Evolutionary conservation across 352 stramenopile genomes (phyloP).

Genomic region (Hyaloperonospora brassicae): DNA sequence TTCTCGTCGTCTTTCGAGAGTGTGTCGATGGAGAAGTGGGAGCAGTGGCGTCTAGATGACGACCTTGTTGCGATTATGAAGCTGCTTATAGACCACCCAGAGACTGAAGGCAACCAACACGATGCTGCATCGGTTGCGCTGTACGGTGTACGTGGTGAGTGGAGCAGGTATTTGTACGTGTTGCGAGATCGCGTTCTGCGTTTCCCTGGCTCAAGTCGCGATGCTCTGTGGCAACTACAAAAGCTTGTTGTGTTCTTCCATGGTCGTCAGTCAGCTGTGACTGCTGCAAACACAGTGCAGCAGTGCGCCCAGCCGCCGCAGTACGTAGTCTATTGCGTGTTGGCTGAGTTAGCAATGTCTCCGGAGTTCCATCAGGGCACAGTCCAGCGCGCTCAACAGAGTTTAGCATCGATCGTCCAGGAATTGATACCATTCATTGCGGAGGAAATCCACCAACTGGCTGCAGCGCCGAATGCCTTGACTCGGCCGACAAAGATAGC

Average conservation of each 20-base stretch:
- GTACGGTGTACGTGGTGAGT: constrained; percentile 35
- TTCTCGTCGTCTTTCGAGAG: constrained; percentile 41
- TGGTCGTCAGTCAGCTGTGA: constrained; percentile 3
- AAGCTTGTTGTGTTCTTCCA: constrained; percentile 28
- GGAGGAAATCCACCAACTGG: constrained; percentile 31
- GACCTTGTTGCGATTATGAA: constrained; percentile 29
- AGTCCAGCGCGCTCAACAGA: constrained; percentile 27
- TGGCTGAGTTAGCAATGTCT: constrained; percentile 46
- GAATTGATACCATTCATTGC: constrained; percentile 35
- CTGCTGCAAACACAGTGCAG: constrained; percentile 1
- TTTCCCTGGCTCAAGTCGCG: constrained; percentile 24
- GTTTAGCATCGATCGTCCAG: constrained; percentile 27
- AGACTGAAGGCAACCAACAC: neutral
- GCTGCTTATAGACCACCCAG: constrained; percentile 9
- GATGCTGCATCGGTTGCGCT: constrained; percentile 6
- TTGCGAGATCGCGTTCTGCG: constrained; percentile 44
- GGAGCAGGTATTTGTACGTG: constrained; percentile 52
- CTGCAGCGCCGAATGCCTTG: constrained; percentile 2
- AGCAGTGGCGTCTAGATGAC: constrained; percentile 36
- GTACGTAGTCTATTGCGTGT: constrained; percentile 38
- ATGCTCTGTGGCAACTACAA: constrained; percentile 28
- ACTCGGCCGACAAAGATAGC: neutral
- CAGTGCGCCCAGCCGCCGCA: constrained; percentile 6
- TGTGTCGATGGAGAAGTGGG: constrained; percentile 42
- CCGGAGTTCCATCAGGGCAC: constrained; percentile 37